Conservation (phyloP, 495 filamentous ascomycete genomes). For the Mytilinidion resinicola region DNA sequence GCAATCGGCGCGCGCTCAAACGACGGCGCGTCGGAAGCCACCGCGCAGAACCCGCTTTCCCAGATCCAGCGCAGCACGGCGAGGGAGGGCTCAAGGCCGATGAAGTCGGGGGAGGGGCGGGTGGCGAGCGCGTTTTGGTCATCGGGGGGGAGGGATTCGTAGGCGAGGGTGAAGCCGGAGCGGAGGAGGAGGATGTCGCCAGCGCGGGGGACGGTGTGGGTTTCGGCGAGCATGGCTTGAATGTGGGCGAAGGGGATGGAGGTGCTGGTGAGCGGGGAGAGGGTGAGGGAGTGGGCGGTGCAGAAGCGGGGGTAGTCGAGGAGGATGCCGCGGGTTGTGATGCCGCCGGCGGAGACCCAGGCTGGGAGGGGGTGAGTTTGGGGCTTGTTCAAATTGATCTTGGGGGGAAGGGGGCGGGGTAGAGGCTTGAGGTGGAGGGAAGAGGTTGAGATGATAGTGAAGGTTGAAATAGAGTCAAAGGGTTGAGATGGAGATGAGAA, state of each 20-base stretch:
- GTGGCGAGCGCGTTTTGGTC: not conserved
- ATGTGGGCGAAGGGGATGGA: slow-evolving; percentile 6
- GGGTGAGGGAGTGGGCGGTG: slow-evolving; percentile 8
- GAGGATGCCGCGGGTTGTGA: slow-evolving; percentile 21
- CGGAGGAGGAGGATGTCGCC: slow-evolving; percentile 25
- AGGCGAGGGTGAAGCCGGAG: slow-evolving; percentile 1
- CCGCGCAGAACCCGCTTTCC: slow-evolving; percentile 19
- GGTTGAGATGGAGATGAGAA: not conserved
- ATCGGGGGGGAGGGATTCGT: slow-evolving; percentile 17
- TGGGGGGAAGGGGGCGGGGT: not conserved
- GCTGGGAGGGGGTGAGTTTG: not conserved
- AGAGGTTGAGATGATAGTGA: too few species aligned
- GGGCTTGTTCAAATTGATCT: not conserved
- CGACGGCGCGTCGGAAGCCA: slow-evolving; percentile 21
- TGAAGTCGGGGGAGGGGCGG: slow-evolving; percentile 13
- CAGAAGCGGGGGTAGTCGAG: slow-evolving; percentile 19
- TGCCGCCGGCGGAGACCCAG: slow-evolving; percentile 34
- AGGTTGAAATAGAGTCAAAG: not conserved
- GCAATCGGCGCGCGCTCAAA: slow-evolving; percentile 21
- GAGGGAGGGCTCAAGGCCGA: slow-evolving; percentile 12
- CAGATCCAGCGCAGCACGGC: slow-evolving; percentile 23
- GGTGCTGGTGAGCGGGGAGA: slow-evolving; percentile 10
- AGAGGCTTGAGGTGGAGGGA: too few species aligned
- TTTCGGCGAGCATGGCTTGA: slow-evolving; percentile 9
- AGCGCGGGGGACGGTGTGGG: slow-evolving; percentile 13